A percentile compares a stretch with the other conserved stretches of the same genome.
phyloP scores from a whole-genome alignment of 148 eudicot genomes.

The Gaultheria prostrata region DNA sequence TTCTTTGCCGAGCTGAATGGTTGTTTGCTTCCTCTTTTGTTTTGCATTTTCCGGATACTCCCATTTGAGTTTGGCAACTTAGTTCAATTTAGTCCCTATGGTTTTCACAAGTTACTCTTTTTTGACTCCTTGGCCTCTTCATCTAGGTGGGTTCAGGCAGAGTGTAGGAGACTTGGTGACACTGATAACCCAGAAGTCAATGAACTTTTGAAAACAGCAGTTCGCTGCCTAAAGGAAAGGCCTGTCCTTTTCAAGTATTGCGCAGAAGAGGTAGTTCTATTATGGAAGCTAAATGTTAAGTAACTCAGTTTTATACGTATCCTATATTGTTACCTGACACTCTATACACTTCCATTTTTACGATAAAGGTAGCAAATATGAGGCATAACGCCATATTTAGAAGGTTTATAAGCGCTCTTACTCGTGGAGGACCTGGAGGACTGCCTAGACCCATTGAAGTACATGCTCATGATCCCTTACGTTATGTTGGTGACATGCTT shows the following conservation, averaged over 20 bases:
- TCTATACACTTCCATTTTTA: constrained; percentile 1
- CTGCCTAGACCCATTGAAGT: constrained; percentile 99
- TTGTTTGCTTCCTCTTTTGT: background rate
- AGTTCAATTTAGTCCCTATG: background rate
- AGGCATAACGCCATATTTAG: constrained; percentile 93
- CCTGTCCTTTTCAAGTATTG: constrained; percentile 98
- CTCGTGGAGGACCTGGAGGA: constrained; percentile 99
- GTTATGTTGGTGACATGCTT: constrained; percentile 96
- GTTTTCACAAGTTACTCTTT: background rate
- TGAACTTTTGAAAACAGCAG: constrained; percentile 84
- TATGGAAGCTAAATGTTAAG: constrained; percentile 10
- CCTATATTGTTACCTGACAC: constrained; percentile 5
- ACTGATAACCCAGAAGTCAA: constrained; percentile 93
- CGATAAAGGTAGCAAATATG: constrained; percentile 85
- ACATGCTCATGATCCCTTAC: constrained; percentile 98
- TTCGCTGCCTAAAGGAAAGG: constrained; percentile 95
- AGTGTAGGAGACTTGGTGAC: constrained; percentile 89
- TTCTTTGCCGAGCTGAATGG: background rate
- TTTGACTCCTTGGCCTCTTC: constrained; percentile 8
- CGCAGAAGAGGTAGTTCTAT: constrained; percentile 83
- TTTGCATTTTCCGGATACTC: background rate
- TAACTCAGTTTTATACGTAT: background rate
- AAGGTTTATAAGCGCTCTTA: constrained; percentile 96
- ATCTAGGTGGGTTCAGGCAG: constrained; percentile 92
- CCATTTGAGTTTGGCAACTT: background rate